Conservation (phyloP, 2,329 filamentous ascomycete genomes). For the Metarhizium robertsii region DNA sequence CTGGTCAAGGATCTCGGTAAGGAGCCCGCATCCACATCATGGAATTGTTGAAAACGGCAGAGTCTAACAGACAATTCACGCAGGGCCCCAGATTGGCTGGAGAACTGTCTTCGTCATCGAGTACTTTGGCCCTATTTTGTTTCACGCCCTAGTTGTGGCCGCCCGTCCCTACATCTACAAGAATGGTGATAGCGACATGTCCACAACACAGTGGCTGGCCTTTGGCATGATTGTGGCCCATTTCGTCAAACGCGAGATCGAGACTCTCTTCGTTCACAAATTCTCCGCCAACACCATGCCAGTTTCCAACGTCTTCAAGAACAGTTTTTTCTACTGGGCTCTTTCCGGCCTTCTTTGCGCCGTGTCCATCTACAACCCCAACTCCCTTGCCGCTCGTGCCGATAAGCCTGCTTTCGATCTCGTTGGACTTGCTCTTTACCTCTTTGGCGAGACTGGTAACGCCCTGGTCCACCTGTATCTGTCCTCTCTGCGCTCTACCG, state of each 20-base stretch:
- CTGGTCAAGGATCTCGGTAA: conserved; percentile 90
- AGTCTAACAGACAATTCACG: not conserved
- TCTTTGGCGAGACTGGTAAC: conserved; percentile 73
- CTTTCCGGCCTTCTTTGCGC: conserved; percentile 73
- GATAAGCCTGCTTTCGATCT: conserved; percentile 46
- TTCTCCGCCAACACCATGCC: conserved; percentile 97
- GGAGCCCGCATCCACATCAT: conserved; percentile 13
- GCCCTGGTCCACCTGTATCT: conserved; percentile 72
- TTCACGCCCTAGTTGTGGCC: conserved; percentile 67
- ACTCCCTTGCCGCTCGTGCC: conserved; percentile 52
- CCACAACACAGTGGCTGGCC: conserved; percentile 61
- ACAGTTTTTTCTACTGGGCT: conserved; percentile 90
- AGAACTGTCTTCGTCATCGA: conserved; percentile 90
- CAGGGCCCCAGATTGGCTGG: conserved; percentile 86
- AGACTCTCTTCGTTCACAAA: conserved; percentile 90
- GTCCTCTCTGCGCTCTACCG: conserved; percentile 64
- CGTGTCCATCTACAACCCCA: conserved; percentile 75
- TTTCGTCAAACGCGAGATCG: conserved; percentile 90
- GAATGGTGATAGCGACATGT: conserved; percentile 39
- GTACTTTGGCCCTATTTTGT: conserved; percentile 83
- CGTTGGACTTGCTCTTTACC: conserved; percentile 60
- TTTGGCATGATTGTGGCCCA: conserved; percentile 69
- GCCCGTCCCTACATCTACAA: conserved; percentile 57
- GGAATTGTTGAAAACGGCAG: not conserved
- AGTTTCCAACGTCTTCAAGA: conserved; percentile 81